Base-by-base conservation (phyloP, 225 moss, liverwort and hornwort genomes). In the Polytrichum commune region DNA sequence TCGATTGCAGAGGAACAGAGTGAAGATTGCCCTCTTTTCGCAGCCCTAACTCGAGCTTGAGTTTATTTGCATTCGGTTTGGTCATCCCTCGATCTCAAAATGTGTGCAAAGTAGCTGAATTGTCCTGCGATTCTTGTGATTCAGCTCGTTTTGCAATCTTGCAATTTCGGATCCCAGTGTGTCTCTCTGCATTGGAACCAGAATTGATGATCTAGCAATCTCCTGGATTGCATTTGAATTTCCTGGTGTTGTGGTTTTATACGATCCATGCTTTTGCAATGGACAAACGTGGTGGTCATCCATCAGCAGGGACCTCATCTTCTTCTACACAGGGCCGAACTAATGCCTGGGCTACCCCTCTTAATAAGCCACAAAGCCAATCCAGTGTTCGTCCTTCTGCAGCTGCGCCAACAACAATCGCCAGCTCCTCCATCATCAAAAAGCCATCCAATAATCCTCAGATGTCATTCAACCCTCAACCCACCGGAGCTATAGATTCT, bases 301-400 rank as follows among this genome's bases (percentile, higher is more conserved):
- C 46, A 46, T 60, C 24, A 32, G 66, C 69, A 75, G 79, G 80
- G 57, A 70, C 80, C 64, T 83, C 81, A 65, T 81, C 76, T 10
- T 46, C 46, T 46, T 46, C 46, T 46, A 46, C 46, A 46, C 46
- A 46, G 46, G 72, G 53, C 69, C 74, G 79, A 27, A 75, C 75
- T 67, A 79, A 70, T 63, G 87, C 87, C 72, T 84, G 87, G 87
- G 78, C 64, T 53, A 72, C 60, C 27, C 81, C 87, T 64, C 72
- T 86, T 16, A 71, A 33, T 2, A 65, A 23, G 20, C 64, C 80
- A 62, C 67, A 73, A 58, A 27, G n/a, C 24, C 30, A 29, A 26
- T 5, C 56, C 27, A 62, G 19, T 58, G 55, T 64, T 23, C 65
- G 68, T 20, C 57, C 63, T 18, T 27, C 54, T 54, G 13, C 46